Base-by-base conservation (phyloP, 2,329 filamentous ascomycete genomes). In the Trichoderma arundinaceum region DNA sequence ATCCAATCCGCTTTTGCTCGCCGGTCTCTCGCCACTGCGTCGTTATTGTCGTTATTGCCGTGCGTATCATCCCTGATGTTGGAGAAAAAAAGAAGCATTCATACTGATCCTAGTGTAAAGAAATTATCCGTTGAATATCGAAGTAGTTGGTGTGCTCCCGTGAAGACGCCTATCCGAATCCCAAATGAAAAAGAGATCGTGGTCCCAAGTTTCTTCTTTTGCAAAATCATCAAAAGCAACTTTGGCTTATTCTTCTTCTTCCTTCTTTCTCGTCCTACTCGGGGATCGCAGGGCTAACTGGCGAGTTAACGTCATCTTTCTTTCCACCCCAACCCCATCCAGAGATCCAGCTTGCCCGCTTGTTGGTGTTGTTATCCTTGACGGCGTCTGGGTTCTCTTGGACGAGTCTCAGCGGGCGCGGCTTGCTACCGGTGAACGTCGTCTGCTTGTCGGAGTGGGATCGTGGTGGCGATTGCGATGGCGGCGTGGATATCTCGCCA, bases 371-470 rank as follows among this genome's bases (percentile, higher is more conserved):
- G 72, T 84, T 84, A 62, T 78, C 75, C 71, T 83, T 82, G 67
- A 81, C 78, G 2, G 74, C 74, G 58, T 86, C 85, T 22, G 79
- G 76, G 70, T 90, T 90, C 79, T 96, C 92, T 78, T 95, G 91
- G 53, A 98, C 93, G 35, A 99, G 83, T 15, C 94, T 86, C 69
- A 99, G 81, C 7, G 94, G 94, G 41, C 94, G 86, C 66, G 96
- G 88, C 78, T 95, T 95, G 51, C 87, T 87, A 4, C 85, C 86
- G 64, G 86, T 79, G 68, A 86, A 86, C 1, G 84, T 87, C 43
- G 83, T 86, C 66, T 81, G 80, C 76, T 86, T 86, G 72, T 88
- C 83, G 67, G 77, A 77, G 67, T 82, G 79, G 33, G 78, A 77
- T 53, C 76, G 75, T 10, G 86, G 81, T 15, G 87, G 87, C 33